phyloP scores from a whole-genome alignment of 2,329 filamentous ascomycete species.

The Hypoxylon sp. region DNA sequence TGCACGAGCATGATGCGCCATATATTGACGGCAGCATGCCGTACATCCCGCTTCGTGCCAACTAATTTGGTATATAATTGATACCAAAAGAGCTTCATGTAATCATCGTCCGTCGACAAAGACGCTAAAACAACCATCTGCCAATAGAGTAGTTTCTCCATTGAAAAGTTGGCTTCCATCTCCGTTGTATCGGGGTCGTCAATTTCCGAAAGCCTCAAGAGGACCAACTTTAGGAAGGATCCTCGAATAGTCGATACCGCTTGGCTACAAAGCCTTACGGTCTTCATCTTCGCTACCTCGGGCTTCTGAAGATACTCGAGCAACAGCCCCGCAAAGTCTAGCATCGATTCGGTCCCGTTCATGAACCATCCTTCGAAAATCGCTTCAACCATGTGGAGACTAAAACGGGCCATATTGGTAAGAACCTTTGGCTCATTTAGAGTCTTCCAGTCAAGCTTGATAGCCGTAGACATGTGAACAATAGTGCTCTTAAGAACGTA shows the following conservation, averaged over 20 bases:
- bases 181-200: constrained; percentile 73
- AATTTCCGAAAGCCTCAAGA: constrained; percentile 85
- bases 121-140: constrained; percentile 88
- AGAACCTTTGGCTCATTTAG: constrained; percentile 85
- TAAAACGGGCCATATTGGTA: constrained; percentile 86
- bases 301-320: constrained; percentile 90
- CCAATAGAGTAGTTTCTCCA: constrained; percentile 94
- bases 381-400: constrained; percentile 84
- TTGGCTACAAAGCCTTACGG: constrained; percentile 89
- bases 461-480: constrained; percentile 73
- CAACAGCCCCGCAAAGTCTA: constrained; percentile 87
- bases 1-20: constrained; percentile 95
- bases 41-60: constrained; percentile 73
- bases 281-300: constrained; percentile 83
- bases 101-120: constrained; percentile 81
- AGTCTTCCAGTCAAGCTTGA: constrained; percentile 77
- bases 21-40: constrained; percentile 82
- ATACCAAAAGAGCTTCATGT: constrained; percentile 89
- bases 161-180: constrained; percentile 74
- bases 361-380: constrained; percentile 98
- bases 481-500: constrained; percentile 84
- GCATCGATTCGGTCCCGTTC: constrained; percentile 82
- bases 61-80: constrained; percentile 91
- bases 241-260: constrained; percentile 80
- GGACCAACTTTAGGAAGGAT: constrained; percentile 81